A percentile compares a stretch with the other conserved stretches of the same genome.
Evolutionary conservation across 805 yeast genomes (phyloP).

Genomic region (Candida cerambycidarum): DNA sequence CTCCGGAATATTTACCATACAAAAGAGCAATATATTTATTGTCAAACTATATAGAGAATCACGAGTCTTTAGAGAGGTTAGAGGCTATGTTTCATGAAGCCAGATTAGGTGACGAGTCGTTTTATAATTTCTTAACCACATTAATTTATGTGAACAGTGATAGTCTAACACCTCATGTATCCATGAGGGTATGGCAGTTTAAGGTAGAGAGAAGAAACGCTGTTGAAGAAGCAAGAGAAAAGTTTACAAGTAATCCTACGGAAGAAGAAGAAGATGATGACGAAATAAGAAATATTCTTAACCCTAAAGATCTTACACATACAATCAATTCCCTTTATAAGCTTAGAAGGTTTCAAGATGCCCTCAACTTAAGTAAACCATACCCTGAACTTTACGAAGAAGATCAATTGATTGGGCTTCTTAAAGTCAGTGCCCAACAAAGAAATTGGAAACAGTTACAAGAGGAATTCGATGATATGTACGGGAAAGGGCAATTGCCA

Average conservation of each 20-base stretch:
- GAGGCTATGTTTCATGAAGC: background rate
- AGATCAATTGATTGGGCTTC: constrained; percentile 48
- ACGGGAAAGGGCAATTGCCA: constrained; percentile 55
- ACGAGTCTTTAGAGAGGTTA: background rate
- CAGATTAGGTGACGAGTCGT: background rate
- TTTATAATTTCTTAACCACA: constrained; percentile 11
- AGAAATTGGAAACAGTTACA: constrained; percentile 58
- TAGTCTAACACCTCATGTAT: constrained; percentile 1
- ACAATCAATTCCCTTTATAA: constrained; percentile 30
- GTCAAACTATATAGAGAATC: constrained; percentile 1
- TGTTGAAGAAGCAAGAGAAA: background rate
- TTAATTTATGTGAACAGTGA: constrained; percentile 7
- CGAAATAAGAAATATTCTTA: background rate
- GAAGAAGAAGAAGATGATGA: too few species aligned
- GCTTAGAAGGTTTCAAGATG: constrained; percentile 21
- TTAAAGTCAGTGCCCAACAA: constrained; percentile 44
- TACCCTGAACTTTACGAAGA: constrained; percentile 44
- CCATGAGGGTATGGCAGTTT: constrained; percentile 9
- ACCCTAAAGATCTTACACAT: constrained; percentile 24
- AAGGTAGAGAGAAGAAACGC: background rate
- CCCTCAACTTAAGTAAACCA: constrained; percentile 31
- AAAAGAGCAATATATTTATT: constrained; percentile 14
- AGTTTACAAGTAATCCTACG: too few species aligned
- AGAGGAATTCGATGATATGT: constrained; percentile 53
- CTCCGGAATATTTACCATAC: constrained; percentile 20